These are phyloP conservation scores for Arachnomyces sp. DNA, from an alignment of 2,329 filamentous ascomycete species.

Conservation along the genomic window DNA sequence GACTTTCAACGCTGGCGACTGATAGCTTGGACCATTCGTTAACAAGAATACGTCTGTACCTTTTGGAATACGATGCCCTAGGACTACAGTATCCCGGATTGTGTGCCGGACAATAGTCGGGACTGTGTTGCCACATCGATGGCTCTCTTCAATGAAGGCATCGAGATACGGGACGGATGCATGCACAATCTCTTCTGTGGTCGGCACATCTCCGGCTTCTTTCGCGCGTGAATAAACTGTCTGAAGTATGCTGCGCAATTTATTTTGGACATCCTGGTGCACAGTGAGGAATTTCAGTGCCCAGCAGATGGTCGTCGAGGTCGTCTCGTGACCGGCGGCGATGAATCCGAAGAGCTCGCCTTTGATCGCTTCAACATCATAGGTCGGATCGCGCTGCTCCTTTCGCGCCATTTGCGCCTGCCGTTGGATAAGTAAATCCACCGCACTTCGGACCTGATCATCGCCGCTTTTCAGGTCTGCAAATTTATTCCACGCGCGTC, in stretches of 20 bases:
- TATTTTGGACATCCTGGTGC: constrained; percentile 26
- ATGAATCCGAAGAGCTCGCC: constrained; percentile 27
- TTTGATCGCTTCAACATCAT: constrained; percentile 13
- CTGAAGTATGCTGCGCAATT: constrained; percentile 25
- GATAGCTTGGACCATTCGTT: too few relatives aligned
- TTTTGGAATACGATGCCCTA: constrained; percentile 34
- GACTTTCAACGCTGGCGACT: too few relatives aligned
- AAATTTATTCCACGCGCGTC: constrained; percentile 6
- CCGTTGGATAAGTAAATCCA: constrained; percentile 30
- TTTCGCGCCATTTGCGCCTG: constrained; percentile 7
- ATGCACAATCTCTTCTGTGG: constrained; percentile 23
- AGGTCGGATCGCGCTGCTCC: too few relatives aligned
- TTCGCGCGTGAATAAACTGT: constrained; percentile 17
- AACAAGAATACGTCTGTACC: constrained; percentile 25
- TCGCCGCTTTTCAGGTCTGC: constrained; percentile 11
- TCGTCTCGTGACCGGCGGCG: constrained; percentile 41
- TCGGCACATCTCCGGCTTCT: constrained; percentile 17
- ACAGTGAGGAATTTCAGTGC: constrained; percentile 32
- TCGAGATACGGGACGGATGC: constrained; percentile 35
- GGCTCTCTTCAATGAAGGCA: constrained; percentile 33
- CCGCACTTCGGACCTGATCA: constrained; percentile 9
- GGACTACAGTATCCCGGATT: constrained; percentile 30
- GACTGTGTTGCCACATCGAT: constrained; percentile 25
- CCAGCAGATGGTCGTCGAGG: constrained; percentile 35
- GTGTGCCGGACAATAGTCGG: constrained; percentile 22